Percentiles rank a stretch among this genome's conserved stretches.
Conservation (phyloP, 352 stramenopile genomes). For the Pythium aristosporum region DNA sequence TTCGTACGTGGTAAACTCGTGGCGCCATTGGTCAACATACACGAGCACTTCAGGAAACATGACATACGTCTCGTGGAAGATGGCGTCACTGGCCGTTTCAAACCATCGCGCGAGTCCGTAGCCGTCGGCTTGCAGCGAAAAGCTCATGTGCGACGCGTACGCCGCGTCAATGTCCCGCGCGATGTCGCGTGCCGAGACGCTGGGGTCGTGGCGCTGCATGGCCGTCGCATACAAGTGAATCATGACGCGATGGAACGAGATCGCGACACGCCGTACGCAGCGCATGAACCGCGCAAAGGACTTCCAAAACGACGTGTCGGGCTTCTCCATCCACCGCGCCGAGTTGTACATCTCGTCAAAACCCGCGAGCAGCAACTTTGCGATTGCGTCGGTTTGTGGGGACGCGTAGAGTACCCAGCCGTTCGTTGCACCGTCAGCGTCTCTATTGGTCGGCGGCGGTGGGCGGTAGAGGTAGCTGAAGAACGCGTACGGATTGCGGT, state of each 20-base stretch:
- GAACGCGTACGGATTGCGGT: constrained; percentile 26
- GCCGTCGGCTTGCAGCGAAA: constrained; percentile 5
- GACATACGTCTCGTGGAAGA: constrained; percentile 37
- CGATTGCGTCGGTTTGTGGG: constrained; percentile 3
- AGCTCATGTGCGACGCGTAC: not conserved
- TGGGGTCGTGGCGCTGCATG: constrained; percentile 21
- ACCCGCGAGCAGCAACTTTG: constrained; percentile 6
- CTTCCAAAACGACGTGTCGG: constrained; percentile 24
- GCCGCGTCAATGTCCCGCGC: constrained; percentile 8
- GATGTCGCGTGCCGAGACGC: not conserved
- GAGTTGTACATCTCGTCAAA: constrained; percentile 14
- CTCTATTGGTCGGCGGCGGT: constrained; percentile 6
- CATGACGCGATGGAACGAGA: constrained; percentile 28
- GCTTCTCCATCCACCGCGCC: constrained; percentile 21
- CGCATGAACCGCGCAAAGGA: constrained; percentile 15
- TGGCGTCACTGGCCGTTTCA: constrained; percentile 7
- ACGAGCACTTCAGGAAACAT: constrained; percentile 47
- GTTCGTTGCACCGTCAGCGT: not conserved
- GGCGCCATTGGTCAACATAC: constrained; percentile 42
- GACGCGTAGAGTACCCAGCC: constrained; percentile 8
- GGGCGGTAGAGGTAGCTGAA: constrained; percentile 25
- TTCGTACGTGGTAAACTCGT: constrained; percentile 16
- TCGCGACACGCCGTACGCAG: constrained; percentile 13
- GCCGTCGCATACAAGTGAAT: constrained; percentile 26
- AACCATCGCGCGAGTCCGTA: constrained; percentile 21